Evolutionary conservation across 2,329 filamentous ascomycete species (phyloP).

Genomic region (Diplocarpon mali): DNA sequence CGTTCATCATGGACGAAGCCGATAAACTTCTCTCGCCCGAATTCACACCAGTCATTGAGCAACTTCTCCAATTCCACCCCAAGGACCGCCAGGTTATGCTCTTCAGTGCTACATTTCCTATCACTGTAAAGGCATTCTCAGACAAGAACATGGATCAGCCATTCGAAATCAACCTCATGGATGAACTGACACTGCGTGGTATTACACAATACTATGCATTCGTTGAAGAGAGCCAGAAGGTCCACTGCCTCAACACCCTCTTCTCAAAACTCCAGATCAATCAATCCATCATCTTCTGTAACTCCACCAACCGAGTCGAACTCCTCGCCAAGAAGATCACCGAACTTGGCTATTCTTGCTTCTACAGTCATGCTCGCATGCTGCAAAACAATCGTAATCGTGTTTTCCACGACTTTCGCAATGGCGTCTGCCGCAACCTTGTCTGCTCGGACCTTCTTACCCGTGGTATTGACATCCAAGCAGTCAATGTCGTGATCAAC

Average conservation of each 20-base stretch:
- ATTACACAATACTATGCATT: conserved; percentile 99
- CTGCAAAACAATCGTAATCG: conserved; percentile 92
- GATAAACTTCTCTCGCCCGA: conserved; percentile 95
- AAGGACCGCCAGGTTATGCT: conserved; percentile 99
- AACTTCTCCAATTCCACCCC: conserved; percentile 87
- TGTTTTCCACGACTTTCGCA: conserved; percentile 98
- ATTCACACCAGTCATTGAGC: conserved; percentile 95
- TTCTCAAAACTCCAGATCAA: conserved; percentile 99
- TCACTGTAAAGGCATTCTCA: conserved; percentile 95
- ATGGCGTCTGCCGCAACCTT: conserved; percentile 93
- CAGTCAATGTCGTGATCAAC: conserved; percentile 99
- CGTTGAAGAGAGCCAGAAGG: conserved; percentile 98
- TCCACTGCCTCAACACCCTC: conserved; percentile 95
- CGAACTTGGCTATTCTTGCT: conserved; percentile 96
- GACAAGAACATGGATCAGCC: conserved; percentile 96
- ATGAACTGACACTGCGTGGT: conserved; percentile 92
- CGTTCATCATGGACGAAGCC: conserved; percentile 99
- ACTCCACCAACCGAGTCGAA: conserved; percentile 97
- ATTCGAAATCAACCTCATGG: conserved; percentile 99
- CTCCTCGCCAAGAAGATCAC: conserved; percentile 98
- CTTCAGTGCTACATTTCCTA: conserved; percentile 93
- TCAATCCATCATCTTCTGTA: conserved; percentile 99
- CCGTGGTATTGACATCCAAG: conserved; percentile 98
- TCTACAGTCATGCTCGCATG: conserved; percentile 99
- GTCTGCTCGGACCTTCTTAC: conserved; percentile 97